Percentiles rank a stretch among this genome's conserved stretches.
These are phyloP conservation scores for Juglanconis juglandina DNA, from an alignment of 2,329 filamentous ascomycete genomes.

Conservation along the genomic window DNA sequence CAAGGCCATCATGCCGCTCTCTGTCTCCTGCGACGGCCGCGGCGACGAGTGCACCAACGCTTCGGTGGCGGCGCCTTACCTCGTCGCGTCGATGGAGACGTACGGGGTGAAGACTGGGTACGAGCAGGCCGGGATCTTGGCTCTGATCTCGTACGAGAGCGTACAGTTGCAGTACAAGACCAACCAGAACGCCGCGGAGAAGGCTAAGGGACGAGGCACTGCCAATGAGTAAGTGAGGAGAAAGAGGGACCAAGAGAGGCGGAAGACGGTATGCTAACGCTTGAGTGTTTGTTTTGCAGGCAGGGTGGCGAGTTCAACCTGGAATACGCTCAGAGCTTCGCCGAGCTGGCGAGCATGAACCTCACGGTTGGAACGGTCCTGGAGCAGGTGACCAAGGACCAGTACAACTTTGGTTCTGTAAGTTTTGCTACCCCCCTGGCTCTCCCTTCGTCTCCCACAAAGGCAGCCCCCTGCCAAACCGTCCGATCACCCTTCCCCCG, in stretches of 20 bases:
- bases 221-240: conserved; percentile 28
- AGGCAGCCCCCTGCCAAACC: no score
- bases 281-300: conserved; percentile 3
- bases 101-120: conserved; percentile 53
- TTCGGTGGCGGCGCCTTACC: conserved; percentile 52
- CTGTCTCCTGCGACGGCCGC: conserved; percentile 49
- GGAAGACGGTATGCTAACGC: neutral
- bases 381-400: conserved; percentile 41
- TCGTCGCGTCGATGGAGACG: conserved; percentile 54
- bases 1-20: conserved; percentile 53
- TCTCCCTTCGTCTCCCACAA: no score
- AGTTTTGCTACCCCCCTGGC: neutral
- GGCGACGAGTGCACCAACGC: conserved; percentile 64
- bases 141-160: conserved; percentile 70
- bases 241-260: neutral
- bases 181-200: conserved; percentile 51
- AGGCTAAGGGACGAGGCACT: conserved; percentile 57
- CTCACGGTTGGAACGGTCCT: conserved; percentile 36
- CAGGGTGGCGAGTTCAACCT: conserved; percentile 39
- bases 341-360: conserved; percentile 30
- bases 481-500: no score
- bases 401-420: conserved; percentile 49
- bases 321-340: conserved; percentile 43
- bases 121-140: conserved; percentile 68
- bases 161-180: conserved; percentile 67